Evolutionary conservation across 129 eudicot genomes (phyloP).

Genomic region (Mikania micrantha): DNA sequence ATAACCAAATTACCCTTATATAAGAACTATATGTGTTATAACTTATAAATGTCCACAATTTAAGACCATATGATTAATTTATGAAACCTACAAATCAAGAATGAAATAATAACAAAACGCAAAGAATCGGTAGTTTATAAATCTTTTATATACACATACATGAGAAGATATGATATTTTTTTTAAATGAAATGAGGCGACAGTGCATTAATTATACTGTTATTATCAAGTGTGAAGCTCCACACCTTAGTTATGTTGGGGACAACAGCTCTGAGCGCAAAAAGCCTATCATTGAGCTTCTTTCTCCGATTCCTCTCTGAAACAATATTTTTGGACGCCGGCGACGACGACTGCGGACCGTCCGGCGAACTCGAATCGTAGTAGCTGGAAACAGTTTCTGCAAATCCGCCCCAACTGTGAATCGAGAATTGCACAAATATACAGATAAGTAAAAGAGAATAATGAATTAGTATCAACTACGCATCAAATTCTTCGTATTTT

Average conservation of each 20-base stretch:
- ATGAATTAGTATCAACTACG: too few relatives aligned
- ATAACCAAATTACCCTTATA: too few relatives aligned
- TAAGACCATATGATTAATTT: too few relatives aligned
- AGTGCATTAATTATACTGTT: constrained; percentile 8
- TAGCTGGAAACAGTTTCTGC: constrained; percentile 64
- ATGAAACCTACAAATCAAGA: too few relatives aligned
- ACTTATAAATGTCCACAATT: too few relatives aligned
- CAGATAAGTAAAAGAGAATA: neutral
- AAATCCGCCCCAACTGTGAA: constrained; percentile 36
- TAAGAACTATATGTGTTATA: too few relatives aligned
- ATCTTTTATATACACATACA: too few relatives aligned
- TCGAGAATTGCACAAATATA: neutral
- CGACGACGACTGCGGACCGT: constrained; percentile 51
- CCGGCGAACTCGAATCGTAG: constrained; percentile 90
- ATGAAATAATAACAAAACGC: too few relatives aligned
- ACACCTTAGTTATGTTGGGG: constrained; percentile 87
- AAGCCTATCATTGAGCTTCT: constrained; percentile 74
- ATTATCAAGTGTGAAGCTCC: constrained; percentile 8
- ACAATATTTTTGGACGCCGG: constrained; percentile 69
- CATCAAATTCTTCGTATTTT: too few relatives aligned
- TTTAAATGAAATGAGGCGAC: neutral
- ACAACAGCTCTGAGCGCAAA: constrained; percentile 92
- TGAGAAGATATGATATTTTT: too few relatives aligned
- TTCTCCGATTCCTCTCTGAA: constrained; percentile 84
- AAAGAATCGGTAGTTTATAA: too few relatives aligned